phyloP scores from a whole-genome alignment of 495 filamentous ascomycete species.

The Talaromyces stipitatus region DNA sequence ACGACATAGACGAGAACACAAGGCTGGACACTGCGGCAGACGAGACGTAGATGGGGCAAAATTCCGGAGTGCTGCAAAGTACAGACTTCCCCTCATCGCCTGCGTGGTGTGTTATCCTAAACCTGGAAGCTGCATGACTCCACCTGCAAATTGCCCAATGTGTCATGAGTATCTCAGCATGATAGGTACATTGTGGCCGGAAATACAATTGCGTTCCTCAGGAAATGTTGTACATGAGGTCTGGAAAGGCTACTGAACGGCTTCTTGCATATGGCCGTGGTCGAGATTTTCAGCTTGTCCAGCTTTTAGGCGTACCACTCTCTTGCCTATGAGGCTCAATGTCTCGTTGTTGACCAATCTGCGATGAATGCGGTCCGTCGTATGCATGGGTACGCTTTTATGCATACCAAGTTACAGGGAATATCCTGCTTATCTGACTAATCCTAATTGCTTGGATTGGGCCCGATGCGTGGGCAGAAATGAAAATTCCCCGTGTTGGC shows the following conservation, averaged over 20 bases:
- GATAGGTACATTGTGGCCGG: neutral
- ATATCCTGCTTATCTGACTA: neutral
- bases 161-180: neutral
- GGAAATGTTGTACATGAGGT: neutral
- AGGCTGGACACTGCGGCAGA: neutral
- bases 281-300: neutral
- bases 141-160: no score
- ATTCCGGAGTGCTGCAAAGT: neutral
- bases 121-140: neutral
- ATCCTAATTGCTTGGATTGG: neutral
- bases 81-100: neutral
- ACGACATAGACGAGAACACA: neutral
- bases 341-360: neutral
- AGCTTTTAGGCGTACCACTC: neutral
- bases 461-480: neutral
- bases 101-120: neutral
- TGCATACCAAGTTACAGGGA: neutral
- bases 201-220: neutral
- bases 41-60: neutral
- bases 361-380: neutral
- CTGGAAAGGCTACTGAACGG: neutral
- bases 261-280: neutral
- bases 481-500: neutral
- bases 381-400: neutral
- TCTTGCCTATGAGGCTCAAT: neutral